Evolutionary conservation across 805 yeast species (phyloP).

Genomic region (Nakazawaea pomicola): DNA sequence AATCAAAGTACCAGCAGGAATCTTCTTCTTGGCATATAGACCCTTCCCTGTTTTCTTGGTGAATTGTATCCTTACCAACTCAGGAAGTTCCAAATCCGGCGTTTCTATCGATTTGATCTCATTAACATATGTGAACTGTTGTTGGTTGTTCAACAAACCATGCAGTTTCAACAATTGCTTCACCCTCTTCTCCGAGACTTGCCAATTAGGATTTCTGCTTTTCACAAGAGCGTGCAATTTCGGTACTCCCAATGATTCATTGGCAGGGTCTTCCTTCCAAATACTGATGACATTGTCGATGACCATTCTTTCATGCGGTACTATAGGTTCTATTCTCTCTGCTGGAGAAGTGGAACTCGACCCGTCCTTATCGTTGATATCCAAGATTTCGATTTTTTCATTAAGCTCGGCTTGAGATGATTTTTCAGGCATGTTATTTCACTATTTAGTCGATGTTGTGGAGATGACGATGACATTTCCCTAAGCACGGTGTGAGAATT

Average conservation of each 20-base stretch:
- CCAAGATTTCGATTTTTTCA: conserved; percentile 22
- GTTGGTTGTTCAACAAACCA: conserved; percentile 45
- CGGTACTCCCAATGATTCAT: conserved; percentile 51
- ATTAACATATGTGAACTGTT: conserved; percentile 43
- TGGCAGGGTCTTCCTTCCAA: conserved; percentile 64
- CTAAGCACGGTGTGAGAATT: background rate
- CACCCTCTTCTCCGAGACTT: conserved; percentile 53
- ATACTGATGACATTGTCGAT: conserved; percentile 55
- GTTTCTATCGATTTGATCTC: conserved; percentile 49
- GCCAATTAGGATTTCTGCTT: conserved; percentile 54
- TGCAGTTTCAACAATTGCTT: conserved; percentile 47
- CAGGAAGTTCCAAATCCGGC: conserved; percentile 35
- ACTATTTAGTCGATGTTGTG: background rate
- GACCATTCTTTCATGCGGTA: conserved; percentile 44
- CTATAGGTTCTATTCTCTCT: conserved; percentile 16
- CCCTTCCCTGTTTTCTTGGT: conserved; percentile 59
- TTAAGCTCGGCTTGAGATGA: background rate
- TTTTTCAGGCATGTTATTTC: background rate
- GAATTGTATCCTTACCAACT: conserved; percentile 38
- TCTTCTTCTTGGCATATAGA: conserved; percentile 43
- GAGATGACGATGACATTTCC: background rate
- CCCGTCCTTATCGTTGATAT: conserved; percentile 22
- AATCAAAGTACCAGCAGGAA: conserved; percentile 39
- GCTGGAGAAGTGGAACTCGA: background rate
- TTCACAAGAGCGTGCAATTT: conserved; percentile 50